Conservation (phyloP, 2,329 filamentous ascomycete species). For the Coniochaeta hoffmannii region DNA sequence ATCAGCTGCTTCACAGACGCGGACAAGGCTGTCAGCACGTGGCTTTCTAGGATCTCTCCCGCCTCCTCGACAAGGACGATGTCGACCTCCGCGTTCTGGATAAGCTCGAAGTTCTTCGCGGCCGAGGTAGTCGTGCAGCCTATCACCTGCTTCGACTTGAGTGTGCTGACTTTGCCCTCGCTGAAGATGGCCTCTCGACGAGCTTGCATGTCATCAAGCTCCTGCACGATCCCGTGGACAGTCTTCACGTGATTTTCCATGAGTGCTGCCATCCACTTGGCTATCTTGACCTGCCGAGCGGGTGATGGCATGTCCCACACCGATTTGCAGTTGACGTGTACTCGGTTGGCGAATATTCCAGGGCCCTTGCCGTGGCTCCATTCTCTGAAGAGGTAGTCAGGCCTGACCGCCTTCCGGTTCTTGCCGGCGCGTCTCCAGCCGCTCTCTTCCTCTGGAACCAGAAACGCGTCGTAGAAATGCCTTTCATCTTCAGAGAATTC, state of each 20-base stretch:
- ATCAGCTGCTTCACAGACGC: slow-evolving; percentile 53
- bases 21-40: slow-evolving; percentile 54
- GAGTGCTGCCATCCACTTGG: slow-evolving; percentile 36
- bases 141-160: slow-evolving; percentile 53
- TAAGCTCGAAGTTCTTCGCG: slow-evolving; percentile 49
- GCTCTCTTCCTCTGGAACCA: slow-evolving; percentile 33
- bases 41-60: slow-evolving; percentile 64
- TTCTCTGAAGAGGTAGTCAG: slow-evolving; percentile 42
- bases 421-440: slow-evolving; percentile 39
- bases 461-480: slow-evolving; percentile 49
- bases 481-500: slow-evolving; percentile 45
- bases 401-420: slow-evolving; percentile 32
- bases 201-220: slow-evolving; percentile 34
- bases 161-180: slow-evolving; percentile 31
- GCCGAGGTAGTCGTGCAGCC: slow-evolving; percentile 66
- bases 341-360: slow-evolving; percentile 29
- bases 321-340: slow-evolving; percentile 16
- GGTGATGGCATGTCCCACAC: slow-evolving; percentile 46
- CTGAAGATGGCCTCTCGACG: slow-evolving; percentile 34
- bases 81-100: slow-evolving; percentile 47
- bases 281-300: slow-evolving; percentile 26
- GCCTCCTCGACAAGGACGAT: slow-evolving; percentile 65
- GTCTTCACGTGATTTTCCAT: slow-evolving; percentile 40
- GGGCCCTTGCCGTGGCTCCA: slow-evolving; percentile 44
- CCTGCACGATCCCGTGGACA: slow-evolving; percentile 27